phyloP scores from a whole-genome alignment of 1,139 yeast species.

The Candida glucosophila region DNA sequence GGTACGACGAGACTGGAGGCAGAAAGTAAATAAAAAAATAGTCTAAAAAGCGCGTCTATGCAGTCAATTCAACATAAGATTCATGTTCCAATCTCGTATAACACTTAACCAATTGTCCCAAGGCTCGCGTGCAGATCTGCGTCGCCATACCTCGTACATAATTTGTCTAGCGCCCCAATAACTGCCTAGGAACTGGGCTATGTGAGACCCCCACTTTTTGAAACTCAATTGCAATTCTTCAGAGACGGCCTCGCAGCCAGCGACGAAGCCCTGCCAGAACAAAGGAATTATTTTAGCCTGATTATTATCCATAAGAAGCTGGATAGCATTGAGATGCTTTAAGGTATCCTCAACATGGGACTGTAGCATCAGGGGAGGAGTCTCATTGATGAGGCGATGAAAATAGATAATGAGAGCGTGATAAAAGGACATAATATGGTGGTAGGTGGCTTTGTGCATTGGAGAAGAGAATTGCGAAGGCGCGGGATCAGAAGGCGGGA shows the following conservation, averaged over 20 bases:
- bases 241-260: slow-evolving; percentile 75
- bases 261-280: slow-evolving; percentile 85
- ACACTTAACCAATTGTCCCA: slow-evolving; percentile 74
- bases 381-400: slow-evolving; percentile 54
- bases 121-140: slow-evolving; percentile 51
- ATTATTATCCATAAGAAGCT: slow-evolving; percentile 46
- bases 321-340: slow-evolving; percentile 57
- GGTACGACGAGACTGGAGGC: no score
- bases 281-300: slow-evolving; percentile 63
- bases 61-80: slow-evolving; percentile 57
- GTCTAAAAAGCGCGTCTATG: no score
- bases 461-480: slow-evolving; percentile 32
- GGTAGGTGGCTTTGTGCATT: slow-evolving; percentile 69
- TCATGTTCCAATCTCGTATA: slow-evolving; percentile 77
- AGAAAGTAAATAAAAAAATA: no score
- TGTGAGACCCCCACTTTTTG: slow-evolving; percentile 74
- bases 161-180: slow-evolving; percentile 83
- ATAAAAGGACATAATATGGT: slow-evolving; percentile 75
- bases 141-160: slow-evolving; percentile 80
- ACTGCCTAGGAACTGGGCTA: slow-evolving; percentile 69
- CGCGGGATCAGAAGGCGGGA: slow-evolving; percentile 9
- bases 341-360: slow-evolving; percentile 54
- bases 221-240: slow-evolving; percentile 53
- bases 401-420: slow-evolving; percentile 70
- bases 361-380: slow-evolving; percentile 46